Conservation (phyloP, 2,329 filamentous ascomycete genomes). For the Stemphylium beticola region DNA sequence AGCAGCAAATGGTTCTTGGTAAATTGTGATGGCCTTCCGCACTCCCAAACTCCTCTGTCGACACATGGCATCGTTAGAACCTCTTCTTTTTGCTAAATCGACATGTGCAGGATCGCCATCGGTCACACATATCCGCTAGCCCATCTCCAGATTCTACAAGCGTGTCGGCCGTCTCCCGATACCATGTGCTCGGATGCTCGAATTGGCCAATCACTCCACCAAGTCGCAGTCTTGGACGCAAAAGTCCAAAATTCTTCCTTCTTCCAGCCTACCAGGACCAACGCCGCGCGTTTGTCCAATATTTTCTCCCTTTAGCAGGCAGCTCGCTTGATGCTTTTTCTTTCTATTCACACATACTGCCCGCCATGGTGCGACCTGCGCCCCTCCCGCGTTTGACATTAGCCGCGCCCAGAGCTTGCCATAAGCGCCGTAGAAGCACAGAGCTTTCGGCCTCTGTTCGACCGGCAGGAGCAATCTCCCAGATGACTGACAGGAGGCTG, state of each 20-base stretch:
- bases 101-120: conserved; percentile 3
- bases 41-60: conserved; percentile 4
- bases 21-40: background rate
- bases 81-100: background rate
- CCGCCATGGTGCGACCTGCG: conserved; percentile 11
- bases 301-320: conserved; percentile 1
- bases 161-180: conserved; percentile 13
- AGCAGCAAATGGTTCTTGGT: conserved; percentile 26
- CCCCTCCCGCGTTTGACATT: conserved; percentile 24
- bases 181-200: conserved; percentile 21
- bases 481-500: conserved; percentile 13
- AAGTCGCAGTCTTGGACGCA: background rate
- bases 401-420: conserved; percentile 19
- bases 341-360: background rate
- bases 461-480: conserved; percentile 9
- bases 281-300: conserved; percentile 1
- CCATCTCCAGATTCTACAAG: conserved; percentile 14
- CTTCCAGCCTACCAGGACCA: conserved; percentile 6
- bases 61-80: conserved; percentile 16
- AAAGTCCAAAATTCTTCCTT: background rate
- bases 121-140: conserved; percentile 12
- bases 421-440: conserved; percentile 12
- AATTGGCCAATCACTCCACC: conserved; percentile 10
- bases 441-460: conserved; percentile 3
- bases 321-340: conserved; percentile 6